A percentile compares a stretch with the other conserved stretches of the same genome.
Evolutionary conservation across 768 basidiomycete species (phyloP).

Genomic region (Dacryopinax primogenitus): DNA sequence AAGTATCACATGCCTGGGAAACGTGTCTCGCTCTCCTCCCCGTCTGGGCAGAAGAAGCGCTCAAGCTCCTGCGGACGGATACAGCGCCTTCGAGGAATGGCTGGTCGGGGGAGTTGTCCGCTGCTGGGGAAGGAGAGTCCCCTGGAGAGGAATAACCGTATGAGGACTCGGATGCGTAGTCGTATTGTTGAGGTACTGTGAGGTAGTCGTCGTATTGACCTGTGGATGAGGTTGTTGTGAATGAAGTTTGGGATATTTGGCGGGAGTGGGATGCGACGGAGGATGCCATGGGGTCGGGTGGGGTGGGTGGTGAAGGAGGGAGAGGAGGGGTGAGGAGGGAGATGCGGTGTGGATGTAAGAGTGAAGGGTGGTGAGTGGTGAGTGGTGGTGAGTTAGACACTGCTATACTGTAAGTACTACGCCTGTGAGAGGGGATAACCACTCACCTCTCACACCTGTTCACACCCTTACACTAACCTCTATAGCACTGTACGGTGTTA

Average conservation of each 20-base stretch:
- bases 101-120: background rate
- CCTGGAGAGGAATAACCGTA: background rate
- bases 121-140: background rate
- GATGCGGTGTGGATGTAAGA: no score
- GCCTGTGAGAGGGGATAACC: no score
- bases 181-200: background rate
- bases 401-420: no score
- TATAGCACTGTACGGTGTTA: no score
- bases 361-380: no score
- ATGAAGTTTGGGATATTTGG: no score
- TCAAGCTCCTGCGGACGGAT: background rate
- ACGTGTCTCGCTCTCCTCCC: background rate
- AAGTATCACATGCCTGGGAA: background rate
- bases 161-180: background rate
- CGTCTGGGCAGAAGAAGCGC: background rate
- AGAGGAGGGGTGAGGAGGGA: no score
- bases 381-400: no score
- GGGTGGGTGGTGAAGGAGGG: background rate
- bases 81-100: background rate
- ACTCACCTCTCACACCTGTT: no score
- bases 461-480: no score
- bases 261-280: no score
- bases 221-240: background rate
- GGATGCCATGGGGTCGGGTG: background rate
- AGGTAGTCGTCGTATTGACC: conserved; percentile 1